Percentiles rank a stretch among this genome's conserved stretches.
Evolutionary conservation across 192 early-diverging fungal genomes (phyloP).

Genomic region (Spizellomyces sp.): DNA sequence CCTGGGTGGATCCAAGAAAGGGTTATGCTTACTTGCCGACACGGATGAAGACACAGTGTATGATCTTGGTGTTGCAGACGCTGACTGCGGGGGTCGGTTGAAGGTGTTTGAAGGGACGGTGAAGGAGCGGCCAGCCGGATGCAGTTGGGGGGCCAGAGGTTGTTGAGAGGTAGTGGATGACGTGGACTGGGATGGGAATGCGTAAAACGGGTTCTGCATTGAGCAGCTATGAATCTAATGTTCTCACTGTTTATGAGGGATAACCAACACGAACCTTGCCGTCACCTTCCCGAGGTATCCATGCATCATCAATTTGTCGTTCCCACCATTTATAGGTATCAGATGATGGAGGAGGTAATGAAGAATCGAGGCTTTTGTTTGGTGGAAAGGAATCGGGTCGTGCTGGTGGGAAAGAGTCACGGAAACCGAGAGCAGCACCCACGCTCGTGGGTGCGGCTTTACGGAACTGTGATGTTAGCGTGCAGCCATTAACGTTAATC

Average conservation of each 20-base stretch:
- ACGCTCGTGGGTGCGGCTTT: background rate
- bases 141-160: too few species aligned
- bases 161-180: too few species aligned
- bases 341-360: slow-evolving; percentile 37
- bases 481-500: background rate
- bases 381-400: slow-evolving; percentile 28
- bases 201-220: background rate
- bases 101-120: too few species aligned
- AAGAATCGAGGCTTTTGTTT: background rate
- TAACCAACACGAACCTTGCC: slow-evolving; percentile 19
- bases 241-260: background rate
- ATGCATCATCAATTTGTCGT: slow-evolving; percentile 32
- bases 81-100: too few species aligned
- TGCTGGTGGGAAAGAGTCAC: slow-evolving; percentile 34
- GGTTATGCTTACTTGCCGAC: background rate
- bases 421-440: slow-evolving; percentile 18
- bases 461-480: background rate
- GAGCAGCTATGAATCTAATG: background rate
- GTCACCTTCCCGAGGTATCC: slow-evolving; percentile 32
- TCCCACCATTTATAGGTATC: slow-evolving; percentile 34
- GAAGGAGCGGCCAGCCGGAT: too few species aligned
- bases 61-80: too few species aligned
- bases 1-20: slow-evolving; percentile 5
- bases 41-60: too few species aligned
- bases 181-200: too few species aligned